A percentile compares a stretch with the other conserved stretches of the same genome.
Evolutionary conservation across 805 yeast species (phyloP).

Genomic region (Monosporozyma aerobia): DNA sequence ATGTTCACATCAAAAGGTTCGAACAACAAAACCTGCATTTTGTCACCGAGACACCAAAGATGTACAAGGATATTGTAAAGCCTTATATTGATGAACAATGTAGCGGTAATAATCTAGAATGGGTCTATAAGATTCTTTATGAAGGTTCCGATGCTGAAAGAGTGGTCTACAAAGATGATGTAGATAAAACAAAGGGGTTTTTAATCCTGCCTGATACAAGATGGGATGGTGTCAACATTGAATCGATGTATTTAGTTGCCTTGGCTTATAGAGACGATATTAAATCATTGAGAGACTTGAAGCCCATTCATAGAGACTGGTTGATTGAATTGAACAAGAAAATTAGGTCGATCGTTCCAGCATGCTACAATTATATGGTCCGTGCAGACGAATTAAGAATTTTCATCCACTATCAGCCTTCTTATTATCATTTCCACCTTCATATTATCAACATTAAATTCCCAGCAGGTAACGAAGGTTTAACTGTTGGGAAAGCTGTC

Average conservation of each 20-base stretch:
- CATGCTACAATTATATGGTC: slow-evolving; percentile 37
- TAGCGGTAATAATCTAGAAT: slow-evolving; percentile 66
- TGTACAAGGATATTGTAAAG: slow-evolving; percentile 49
- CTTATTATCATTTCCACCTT: slow-evolving; percentile 91
- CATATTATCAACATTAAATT: slow-evolving; percentile 75
- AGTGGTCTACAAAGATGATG: slow-evolving; percentile 54
- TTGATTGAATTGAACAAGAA: slow-evolving; percentile 39
- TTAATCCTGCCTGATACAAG: slow-evolving; percentile 91
- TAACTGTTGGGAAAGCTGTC: slow-evolving; percentile 72
- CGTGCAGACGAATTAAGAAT: slow-evolving; percentile 53
- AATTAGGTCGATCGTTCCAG: slow-evolving; percentile 40
- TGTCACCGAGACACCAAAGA: slow-evolving; percentile 72
- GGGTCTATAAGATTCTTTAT: slow-evolving; percentile 83
- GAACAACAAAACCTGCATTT: slow-evolving; percentile 50
- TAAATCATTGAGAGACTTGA: slow-evolving; percentile 68
- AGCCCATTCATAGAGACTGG: slow-evolving; percentile 46
- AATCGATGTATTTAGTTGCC: slow-evolving; percentile 66
- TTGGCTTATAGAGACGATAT: slow-evolving; percentile 65
- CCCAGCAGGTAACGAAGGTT: slow-evolving; percentile 59
- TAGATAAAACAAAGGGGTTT: slow-evolving; percentile 53
- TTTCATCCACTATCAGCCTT: slow-evolving; percentile 90
- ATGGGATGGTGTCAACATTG: slow-evolving; percentile 76
- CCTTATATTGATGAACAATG: slow-evolving; percentile 71
- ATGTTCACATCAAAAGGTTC: slow-evolving; percentile 71
- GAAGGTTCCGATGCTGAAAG: slow-evolving; percentile 81